Conservation (phyloP, 2,329 filamentous ascomycete species). For the Trichoderma sp. region DNA sequence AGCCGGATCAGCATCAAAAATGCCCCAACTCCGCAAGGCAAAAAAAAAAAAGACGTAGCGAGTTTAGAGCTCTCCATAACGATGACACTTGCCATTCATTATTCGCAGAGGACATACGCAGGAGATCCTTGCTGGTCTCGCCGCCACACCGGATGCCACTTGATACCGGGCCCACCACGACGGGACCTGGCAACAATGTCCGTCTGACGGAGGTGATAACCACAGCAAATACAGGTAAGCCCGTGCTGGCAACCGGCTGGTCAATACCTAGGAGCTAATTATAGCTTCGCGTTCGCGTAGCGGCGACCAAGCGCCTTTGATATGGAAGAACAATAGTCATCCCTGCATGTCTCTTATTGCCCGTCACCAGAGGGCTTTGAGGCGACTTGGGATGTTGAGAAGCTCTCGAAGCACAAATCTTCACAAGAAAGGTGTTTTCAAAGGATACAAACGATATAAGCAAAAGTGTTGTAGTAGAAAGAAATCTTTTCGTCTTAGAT, state of each 20-base stretch:
- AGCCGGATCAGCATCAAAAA: not conserved
- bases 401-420: not conserved
- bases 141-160: slow-evolving; percentile 5
- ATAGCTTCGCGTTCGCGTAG: not conserved
- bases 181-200: not conserved
- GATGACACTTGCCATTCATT: slow-evolving; percentile 2
- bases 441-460: not conserved
- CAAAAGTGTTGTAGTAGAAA: not conserved
- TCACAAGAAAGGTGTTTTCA: not conserved
- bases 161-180: not conserved
- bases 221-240: not conserved
- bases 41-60: not conserved
- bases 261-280: not conserved
- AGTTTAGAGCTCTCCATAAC: not conserved
- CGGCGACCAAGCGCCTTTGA: not conserved
- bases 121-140: slow-evolving; percentile 12
- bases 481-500: not conserved
- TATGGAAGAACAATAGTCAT: not conserved
- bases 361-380: not conserved
- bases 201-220: not conserved
- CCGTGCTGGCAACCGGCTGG: not conserved
- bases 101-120: not conserved
- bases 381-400: not conserved
- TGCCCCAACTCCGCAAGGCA: not conserved
- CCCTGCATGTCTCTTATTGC: not conserved